Evolutionary conservation across 2,329 filamentous ascomycete species (phyloP).

Genomic region (Neophaeococcomyces mojaviensis): DNA sequence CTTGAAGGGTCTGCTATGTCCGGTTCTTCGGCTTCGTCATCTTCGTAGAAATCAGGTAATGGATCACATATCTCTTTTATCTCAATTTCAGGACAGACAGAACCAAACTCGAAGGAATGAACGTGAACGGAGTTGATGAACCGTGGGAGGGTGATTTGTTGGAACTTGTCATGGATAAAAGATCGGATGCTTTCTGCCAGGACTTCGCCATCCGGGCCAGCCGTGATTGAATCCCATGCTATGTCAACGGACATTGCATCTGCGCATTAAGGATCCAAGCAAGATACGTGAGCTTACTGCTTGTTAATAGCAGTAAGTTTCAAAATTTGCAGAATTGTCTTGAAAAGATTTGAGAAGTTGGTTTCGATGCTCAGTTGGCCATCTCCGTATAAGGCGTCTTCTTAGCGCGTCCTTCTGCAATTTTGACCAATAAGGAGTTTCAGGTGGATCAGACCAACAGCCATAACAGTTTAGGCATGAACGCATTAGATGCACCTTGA

Average conservation of each 20-base stretch:
- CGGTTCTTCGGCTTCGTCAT: slow-evolving; percentile 49
- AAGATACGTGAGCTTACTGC: neutral
- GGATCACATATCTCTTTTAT: slow-evolving; percentile 97
- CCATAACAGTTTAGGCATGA: neutral
- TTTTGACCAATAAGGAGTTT: too few species aligned
- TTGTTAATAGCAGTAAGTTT: neutral
- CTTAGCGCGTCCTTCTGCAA: too few species aligned
- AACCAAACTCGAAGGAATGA: slow-evolving; percentile 88
- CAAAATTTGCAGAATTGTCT: too few species aligned
- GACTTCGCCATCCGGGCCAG: slow-evolving; percentile 75
- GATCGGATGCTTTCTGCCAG: slow-evolving; percentile 80
- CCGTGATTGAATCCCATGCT: slow-evolving; percentile 89
- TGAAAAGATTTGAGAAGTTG: too few species aligned
- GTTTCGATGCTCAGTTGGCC: too few species aligned
- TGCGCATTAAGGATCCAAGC: neutral
- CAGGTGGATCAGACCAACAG: neutral
- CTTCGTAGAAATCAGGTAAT: slow-evolving; percentile 91
- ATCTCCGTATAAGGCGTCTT: too few species aligned
- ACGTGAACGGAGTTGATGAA: slow-evolving; percentile 97
- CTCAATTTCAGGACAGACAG: slow-evolving; percentile 72
- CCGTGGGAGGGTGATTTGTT: slow-evolving; percentile 79
- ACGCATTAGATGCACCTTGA: neutral
- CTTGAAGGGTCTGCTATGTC: neutral
- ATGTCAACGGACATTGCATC: slow-evolving; percentile 85
- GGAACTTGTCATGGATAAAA: slow-evolving; percentile 94